Base-by-base conservation (phyloP, 176 grass and related monocot species). In the Oryza punctata region DNA sequence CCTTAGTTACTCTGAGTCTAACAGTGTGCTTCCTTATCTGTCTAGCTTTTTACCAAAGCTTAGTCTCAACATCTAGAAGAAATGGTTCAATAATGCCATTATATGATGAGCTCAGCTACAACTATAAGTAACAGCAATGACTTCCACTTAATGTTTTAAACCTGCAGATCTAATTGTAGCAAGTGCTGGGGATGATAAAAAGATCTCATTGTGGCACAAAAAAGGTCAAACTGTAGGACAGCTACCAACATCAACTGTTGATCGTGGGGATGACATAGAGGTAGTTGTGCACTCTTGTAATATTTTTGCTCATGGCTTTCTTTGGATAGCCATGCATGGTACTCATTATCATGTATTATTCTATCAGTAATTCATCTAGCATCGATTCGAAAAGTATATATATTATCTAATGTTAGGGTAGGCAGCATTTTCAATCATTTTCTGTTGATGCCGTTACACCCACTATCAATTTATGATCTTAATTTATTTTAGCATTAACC, bases 151-250 rank as follows among this genome's bases (percentile, higher is more conserved):
- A 44, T 72, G 18, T 64, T 40, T 47, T 72, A 79, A 77, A 87
- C 61, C 7, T 94, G 77, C 91, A 98, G 93, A 98, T 88, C 77
- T 94, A 41, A 92, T 98, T 77, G 82, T 95, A 83, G 96, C 96
- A 83, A 98, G 93, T 75, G 91, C 91, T 7, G 96, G 96, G 64
- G 96, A 98, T 89, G 96, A 98, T 87, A 98, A 94, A 79, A 98
- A 90, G 88, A 94, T 98, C 64, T 89, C 96, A 63, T 80, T 98
- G 28, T 98, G 96, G 89, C 89, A 98, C 88, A 98, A 92, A 72
- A 93, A 90, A 69, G 96, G 93, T 77, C 89, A 91, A 85, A 93
- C 72, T 84, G 78, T 94, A 83, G 96, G 90, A 87, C 87, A 85
- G 30, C 84, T 98, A 71, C 96, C 96, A 33, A 82, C 90, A 88